These are phyloP conservation scores for Cenchrus purpureus DNA, from an alignment of 176 grass and related monocot genomes.

Conservation along the genomic window DNA sequence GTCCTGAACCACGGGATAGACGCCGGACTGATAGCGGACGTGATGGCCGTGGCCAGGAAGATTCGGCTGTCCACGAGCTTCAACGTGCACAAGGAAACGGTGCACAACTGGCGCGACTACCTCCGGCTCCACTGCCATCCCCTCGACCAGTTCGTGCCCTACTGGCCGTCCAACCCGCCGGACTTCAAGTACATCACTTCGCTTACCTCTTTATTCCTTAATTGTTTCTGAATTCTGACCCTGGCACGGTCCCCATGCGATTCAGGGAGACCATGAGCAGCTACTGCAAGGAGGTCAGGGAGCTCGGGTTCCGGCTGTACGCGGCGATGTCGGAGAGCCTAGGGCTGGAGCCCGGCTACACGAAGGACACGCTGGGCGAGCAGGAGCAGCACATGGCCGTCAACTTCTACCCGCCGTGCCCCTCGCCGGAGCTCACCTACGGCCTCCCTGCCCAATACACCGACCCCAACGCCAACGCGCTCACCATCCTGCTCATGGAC, in stretches of 20 bases:
- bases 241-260: no score
- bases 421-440: constrained; percentile 73
- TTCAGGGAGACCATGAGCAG: constrained; percentile 64
- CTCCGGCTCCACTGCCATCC: constrained; percentile 86
- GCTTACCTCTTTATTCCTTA: no score
- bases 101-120: constrained; percentile 89
- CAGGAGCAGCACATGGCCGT: constrained; percentile 94
- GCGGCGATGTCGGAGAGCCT: constrained; percentile 67
- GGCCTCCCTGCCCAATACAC: constrained; percentile 62
- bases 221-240: no score
- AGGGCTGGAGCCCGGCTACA: constrained; percentile 62
- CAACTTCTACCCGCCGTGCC: constrained; percentile 86
- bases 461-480: constrained; percentile 74
- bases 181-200: constrained; percentile 55
- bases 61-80: constrained; percentile 76
- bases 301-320: constrained; percentile 64
- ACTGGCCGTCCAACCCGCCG: constrained; percentile 65
- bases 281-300: constrained; percentile 67
- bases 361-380: constrained; percentile 57
- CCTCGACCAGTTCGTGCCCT: constrained; percentile 62
- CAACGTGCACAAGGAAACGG: constrained; percentile 75
- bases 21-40: neutral
- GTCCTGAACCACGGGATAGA: constrained; percentile 68
- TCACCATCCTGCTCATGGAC: constrained; percentile 87
- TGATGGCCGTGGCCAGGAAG: constrained; percentile 66